A percentile compares a stretch with the other conserved stretches of the same genome.
Conservation (phyloP, 169 alveolate genomes). For the Plasmodium chabaudi region DNA sequence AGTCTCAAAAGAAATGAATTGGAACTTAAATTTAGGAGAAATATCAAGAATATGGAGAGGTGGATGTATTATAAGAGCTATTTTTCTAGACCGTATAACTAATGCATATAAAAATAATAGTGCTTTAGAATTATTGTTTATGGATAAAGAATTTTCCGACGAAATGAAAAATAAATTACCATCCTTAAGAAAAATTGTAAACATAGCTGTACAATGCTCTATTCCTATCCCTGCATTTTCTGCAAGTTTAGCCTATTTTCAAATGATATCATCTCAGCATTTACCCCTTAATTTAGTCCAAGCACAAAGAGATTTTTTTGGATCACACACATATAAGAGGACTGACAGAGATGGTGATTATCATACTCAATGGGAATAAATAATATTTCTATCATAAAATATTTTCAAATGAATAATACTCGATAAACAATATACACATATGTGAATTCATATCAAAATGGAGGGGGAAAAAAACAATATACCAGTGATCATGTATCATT, state of each 20-base stretch:
- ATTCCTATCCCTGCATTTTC: conserved; percentile 82
- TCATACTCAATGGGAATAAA: conserved; percentile 80
- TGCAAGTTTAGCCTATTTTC: conserved; percentile 83
- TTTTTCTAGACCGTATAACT: conserved; percentile 79
- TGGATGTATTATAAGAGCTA: conserved; percentile 89
- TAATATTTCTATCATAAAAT: no score
- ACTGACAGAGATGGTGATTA: conserved; percentile 82
- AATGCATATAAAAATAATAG: conserved; percentile 74
- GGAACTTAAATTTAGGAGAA: conserved; percentile 84
- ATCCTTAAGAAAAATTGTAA: conserved; percentile 83
- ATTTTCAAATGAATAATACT: no score
- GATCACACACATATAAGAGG: conserved; percentile 87
- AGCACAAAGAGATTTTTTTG: conserved; percentile 91
- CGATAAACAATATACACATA: no score
- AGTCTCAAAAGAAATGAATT: conserved; percentile 80
- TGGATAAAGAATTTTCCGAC: conserved; percentile 56
- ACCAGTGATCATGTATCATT: no score
- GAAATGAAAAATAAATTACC: conserved; percentile 74
- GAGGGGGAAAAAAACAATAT: no score
- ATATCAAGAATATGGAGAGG: conserved; percentile 89
- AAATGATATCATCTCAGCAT: conserved; percentile 78
- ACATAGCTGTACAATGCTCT: conserved; percentile 77
- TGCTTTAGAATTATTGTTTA: conserved; percentile 65
- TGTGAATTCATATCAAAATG: no score
- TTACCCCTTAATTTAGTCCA: conserved; percentile 85